These are phyloP conservation scores for Oidiodendron maius DNA, from an alignment of 495 filamentous ascomycete genomes.

Conservation along the genomic window DNA sequence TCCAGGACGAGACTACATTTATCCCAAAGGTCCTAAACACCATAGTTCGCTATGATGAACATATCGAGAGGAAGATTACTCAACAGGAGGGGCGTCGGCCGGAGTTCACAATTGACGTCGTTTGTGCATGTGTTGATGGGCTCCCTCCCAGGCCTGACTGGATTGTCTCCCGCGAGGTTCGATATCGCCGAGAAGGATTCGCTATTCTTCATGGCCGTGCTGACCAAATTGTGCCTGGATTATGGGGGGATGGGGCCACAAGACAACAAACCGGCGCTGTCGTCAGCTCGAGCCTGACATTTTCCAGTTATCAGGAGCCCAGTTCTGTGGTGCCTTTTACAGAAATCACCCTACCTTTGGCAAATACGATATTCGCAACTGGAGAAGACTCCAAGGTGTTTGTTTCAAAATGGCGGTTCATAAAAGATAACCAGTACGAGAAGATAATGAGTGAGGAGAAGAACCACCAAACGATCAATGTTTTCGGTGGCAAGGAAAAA, in stretches of 20 bases:
- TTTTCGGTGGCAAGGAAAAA: slow-evolving; percentile 15
- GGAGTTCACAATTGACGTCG: slow-evolving; percentile 7
- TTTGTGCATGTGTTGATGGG: slow-evolving; percentile 20
- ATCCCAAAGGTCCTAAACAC: slow-evolving; percentile 8
- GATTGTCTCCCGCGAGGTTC: neutral
- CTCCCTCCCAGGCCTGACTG: slow-evolving; percentile 5
- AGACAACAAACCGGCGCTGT: neutral
- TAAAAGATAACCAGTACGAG: slow-evolving; percentile 10
- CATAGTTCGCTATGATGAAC: neutral
- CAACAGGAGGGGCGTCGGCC: too few relatives aligned
- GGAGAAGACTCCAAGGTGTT: slow-evolving; percentile 58
- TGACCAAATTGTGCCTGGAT: slow-evolving; percentile 26
- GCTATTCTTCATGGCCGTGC: slow-evolving; percentile 30
- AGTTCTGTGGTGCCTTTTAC: neutral
- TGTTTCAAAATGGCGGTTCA: slow-evolving; percentile 46
- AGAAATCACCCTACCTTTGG: slow-evolving; percentile 51
- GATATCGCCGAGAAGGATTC: slow-evolving; percentile 25
- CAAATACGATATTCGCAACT: slow-evolving; percentile 73
- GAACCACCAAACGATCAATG: slow-evolving; percentile 23
- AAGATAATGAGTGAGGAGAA: slow-evolving; percentile 6
- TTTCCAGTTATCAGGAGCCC: slow-evolving; percentile 3
- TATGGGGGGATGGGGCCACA: slow-evolving; percentile 18
- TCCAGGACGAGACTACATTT: slow-evolving; percentile 12
- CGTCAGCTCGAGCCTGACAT: slow-evolving; percentile 14
- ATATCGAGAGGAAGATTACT: neutral